Conservation (phyloP, 257 asterid genomes). For the Solanum bukasovii region DNA sequence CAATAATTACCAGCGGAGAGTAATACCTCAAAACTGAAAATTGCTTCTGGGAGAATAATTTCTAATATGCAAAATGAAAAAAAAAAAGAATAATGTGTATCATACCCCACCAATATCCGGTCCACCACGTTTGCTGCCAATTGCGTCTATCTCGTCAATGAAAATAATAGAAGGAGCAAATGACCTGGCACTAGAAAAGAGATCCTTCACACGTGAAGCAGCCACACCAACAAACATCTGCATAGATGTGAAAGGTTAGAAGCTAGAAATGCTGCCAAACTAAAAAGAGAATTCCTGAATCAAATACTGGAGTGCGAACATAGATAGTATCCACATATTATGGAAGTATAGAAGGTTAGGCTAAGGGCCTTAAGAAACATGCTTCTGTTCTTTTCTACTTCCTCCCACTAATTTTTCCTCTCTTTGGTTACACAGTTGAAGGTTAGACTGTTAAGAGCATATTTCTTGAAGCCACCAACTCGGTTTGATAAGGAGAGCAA, state of each 20-base stretch:
- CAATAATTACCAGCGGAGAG: not conserved
- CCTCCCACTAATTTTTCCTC: not conserved
- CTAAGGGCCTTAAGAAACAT: not conserved
- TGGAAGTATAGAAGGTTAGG: not conserved
- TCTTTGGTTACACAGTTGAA: not conserved
- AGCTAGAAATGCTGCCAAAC: not conserved
- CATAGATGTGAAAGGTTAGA: slow-evolving; percentile 8
- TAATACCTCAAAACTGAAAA: not conserved
- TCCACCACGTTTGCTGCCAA: slow-evolving; percentile 98
- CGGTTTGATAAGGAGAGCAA: not conserved
- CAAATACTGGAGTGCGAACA: not conserved
- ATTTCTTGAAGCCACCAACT: not conserved
- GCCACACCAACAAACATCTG: slow-evolving; percentile 99
- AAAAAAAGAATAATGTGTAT: not conserved
- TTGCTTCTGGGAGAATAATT: not conserved
- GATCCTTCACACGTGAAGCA: slow-evolving; percentile 99
- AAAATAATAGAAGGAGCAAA: slow-evolving; percentile 96
- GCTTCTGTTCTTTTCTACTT: not conserved
- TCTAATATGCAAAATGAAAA: not conserved
- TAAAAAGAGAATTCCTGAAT: not conserved
- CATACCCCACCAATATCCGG: slow-evolving; percentile 99
- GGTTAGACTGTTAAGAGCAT: not conserved
- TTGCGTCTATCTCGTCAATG: slow-evolving; percentile 98
- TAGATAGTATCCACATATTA: not conserved
- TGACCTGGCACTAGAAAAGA: slow-evolving; percentile 90